Evolutionary conservation across 208 protist genomes (phyloP), one percentile per base, ranked within the genome.

Genomic region (Eutreptiella sp.): DNA sequence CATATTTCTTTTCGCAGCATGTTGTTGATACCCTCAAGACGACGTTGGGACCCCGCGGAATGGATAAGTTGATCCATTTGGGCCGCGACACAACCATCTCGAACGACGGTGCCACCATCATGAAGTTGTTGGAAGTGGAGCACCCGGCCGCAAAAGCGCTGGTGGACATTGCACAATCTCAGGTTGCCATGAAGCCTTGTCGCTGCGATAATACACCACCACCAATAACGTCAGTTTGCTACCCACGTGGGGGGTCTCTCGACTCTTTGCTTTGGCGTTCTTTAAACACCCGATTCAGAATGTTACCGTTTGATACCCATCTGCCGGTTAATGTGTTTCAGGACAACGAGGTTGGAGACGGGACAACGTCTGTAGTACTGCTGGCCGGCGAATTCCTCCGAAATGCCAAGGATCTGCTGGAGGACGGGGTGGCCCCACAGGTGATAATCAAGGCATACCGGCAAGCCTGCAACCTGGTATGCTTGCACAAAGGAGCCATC

Each of bases 71-170:
- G 23, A 97, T 98, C 64, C 83, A 96, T 68, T 90, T 89, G 53
- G 81, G 83, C 46, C 77, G 85, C 53, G 83, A 90, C 35, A 78
- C 85, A 21, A 98, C 97, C 31, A 99, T 99, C 65, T 98, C 96
- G 32, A 99, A 99, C 79, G 98, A 99, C 79, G 98, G 98, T 39
- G 98, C 98, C 1, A 99, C 98, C 11, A 97, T 99, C 38, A 98
- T 99, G 88, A 95, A 95, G 68, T 73, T 98, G 32, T 85, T 99
- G 16, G 96, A 99, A 71, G 95, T 99, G 81, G 95, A 98, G 23
- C 98, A 99, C 77, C 98, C 98, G 23, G 98, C 98, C 27, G 97
- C 97, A 26, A 75, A 84, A 54, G 91, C 94, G 31, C 81, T 99
- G 16, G 97, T 99, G 24, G 97, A 99, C 67, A 99, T 99, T 80